These are phyloP conservation scores for Juncus effusus DNA, from an alignment of 176 grass and related monocot genomes.

Conservation along the genomic window DNA sequence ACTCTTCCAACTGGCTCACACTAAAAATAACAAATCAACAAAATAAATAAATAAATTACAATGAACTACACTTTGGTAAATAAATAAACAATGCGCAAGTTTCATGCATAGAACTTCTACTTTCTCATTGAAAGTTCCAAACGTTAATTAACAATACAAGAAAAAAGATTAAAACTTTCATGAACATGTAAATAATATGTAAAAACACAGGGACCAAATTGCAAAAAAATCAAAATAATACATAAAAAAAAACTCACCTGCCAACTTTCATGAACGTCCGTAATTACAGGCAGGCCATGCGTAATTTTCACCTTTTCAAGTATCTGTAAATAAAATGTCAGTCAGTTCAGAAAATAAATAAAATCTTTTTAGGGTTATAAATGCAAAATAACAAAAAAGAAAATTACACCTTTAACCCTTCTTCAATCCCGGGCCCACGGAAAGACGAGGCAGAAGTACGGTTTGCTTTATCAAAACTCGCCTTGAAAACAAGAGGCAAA, in stretches of 20 bases:
- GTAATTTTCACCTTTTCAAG: constrained; percentile 84
- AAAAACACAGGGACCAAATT: no score
- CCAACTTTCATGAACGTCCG: constrained; percentile 88
- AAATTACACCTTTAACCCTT: constrained; percentile 66
- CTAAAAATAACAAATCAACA: constrained; percentile 27
- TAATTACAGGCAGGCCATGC: constrained; percentile 81
- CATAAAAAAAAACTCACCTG: constrained; percentile 48
- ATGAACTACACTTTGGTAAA: no score
- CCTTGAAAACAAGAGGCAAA: constrained; percentile 86
- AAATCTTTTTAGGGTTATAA: not conserved
- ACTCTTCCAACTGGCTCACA: constrained; percentile 96
- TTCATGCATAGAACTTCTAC: not conserved
- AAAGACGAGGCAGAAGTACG: constrained; percentile 91
- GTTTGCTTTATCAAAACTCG: constrained; percentile 96
- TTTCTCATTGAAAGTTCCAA: no score
- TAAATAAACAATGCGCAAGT: constrained; percentile 5
- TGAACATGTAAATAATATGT: no score
- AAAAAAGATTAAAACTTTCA: no score
- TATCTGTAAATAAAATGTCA: constrained; percentile 47
- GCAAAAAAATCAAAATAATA: not conserved
- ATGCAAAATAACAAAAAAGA: not conserved
- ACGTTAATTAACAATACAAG: no score
- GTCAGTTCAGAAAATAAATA: constrained; percentile 1
- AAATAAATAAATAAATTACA: constrained; percentile 5
- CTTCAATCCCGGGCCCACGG: constrained; percentile 82